phyloP scores from a whole-genome alignment of 306 rosid species.

The Rosa chinensis region DNA sequence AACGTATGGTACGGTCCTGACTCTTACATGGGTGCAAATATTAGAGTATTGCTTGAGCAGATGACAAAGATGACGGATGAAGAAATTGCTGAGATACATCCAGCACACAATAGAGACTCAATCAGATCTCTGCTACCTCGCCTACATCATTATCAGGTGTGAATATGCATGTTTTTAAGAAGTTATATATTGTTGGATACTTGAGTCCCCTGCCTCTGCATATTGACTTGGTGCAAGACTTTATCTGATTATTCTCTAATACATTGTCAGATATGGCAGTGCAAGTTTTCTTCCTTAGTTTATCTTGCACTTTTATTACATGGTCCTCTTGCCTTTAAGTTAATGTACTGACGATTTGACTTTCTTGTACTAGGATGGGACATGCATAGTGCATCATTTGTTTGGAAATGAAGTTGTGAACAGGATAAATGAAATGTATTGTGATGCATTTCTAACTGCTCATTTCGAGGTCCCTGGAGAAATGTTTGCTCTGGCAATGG shows the following conservation, averaged over 20 bases:
- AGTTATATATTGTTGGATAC: neutral
- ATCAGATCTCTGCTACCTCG: slow-evolving; percentile 69
- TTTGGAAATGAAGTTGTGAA: slow-evolving; percentile 95
- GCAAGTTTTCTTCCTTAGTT: neutral
- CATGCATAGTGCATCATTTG: slow-evolving; percentile 90
- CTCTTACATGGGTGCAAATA: slow-evolving; percentile 99
- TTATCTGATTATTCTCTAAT: neutral
- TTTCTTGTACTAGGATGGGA: slow-evolving; percentile 68
- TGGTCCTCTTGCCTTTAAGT: slow-evolving; percentile 2
- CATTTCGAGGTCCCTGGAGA: slow-evolving; percentile 99
- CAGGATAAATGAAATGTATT: slow-evolving; percentile 84
- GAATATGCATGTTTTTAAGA: neutral
- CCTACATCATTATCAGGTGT: slow-evolving; percentile 75
- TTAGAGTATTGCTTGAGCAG: slow-evolving; percentile 70
- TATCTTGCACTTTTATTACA: slow-evolving; percentile 1
- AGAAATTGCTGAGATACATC: slow-evolving; percentile 77
- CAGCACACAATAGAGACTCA: slow-evolving; percentile 64
- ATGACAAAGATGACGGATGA: slow-evolving; percentile 85
- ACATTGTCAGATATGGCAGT: neutral
- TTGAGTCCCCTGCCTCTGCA: neutral
- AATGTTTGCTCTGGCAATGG: slow-evolving; percentile 98
- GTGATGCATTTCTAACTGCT: slow-evolving; percentile 95
- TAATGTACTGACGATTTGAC: slow-evolving; percentile 27
- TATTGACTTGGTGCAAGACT: neutral
- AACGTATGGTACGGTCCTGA: slow-evolving; percentile 92